Evolutionary conservation across 495 filamentous ascomycete species (phyloP).

Genomic region (Aeminium ludgeri): DNA sequence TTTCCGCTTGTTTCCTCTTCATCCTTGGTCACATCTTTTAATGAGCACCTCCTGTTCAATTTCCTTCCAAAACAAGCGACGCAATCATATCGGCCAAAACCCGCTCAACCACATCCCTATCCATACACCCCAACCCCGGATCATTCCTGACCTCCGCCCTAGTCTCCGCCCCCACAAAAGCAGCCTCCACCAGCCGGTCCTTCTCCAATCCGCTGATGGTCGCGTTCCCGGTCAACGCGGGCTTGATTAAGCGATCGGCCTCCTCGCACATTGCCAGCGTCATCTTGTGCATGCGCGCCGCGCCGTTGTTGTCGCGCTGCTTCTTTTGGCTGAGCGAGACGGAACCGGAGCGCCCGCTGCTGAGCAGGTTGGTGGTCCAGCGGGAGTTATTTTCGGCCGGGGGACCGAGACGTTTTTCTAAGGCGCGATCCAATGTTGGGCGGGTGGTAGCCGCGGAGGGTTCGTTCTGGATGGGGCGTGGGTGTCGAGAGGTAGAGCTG

Average conservation of each 20-base stretch:
- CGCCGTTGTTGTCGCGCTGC: background rate
- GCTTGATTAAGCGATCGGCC: background rate
- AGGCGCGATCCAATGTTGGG: background rate
- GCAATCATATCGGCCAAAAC: background rate
- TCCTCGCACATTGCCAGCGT: background rate
- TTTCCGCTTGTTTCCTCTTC: no score
- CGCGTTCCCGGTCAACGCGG: background rate
- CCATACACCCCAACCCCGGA: background rate
- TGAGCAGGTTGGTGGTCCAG: background rate
- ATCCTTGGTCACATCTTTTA: no score
- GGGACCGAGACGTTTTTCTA: background rate
- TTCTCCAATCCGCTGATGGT: background rate
- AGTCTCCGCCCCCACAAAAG: background rate
- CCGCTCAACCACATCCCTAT: background rate
- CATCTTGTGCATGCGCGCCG: background rate
- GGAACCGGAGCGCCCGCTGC: background rate
- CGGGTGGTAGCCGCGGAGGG: background rate
- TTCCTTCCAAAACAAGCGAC: no score
- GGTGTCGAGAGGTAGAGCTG: background rate
- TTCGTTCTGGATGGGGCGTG: background rate
- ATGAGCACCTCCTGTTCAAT: no score
- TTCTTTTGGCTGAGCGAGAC: slow-evolving; percentile 1
- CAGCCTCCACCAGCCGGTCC: background rate
- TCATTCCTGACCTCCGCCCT: background rate
- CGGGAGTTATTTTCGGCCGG: background rate